Base-by-base conservation (phyloP, 2,329 filamentous ascomycete genomes). In the Aspergillus floridensis region DNA sequence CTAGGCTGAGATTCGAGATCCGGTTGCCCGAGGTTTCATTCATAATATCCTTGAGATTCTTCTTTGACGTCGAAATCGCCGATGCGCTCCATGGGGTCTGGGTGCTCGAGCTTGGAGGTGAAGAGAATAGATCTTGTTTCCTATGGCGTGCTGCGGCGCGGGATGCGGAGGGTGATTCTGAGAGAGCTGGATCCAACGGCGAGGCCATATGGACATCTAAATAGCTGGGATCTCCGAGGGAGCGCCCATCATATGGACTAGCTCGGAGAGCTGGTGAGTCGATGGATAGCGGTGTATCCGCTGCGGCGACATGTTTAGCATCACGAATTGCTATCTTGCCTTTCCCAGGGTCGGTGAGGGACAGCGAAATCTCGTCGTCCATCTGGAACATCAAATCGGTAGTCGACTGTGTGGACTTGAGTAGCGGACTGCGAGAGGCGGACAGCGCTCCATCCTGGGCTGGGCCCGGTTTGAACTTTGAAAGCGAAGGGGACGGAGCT, bases 301-400 rank as follows among this genome's bases (percentile, higher is more conserved):
- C 56, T 16, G 62, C 48, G 3, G 68, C 67, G 16, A 55, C 51
- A 12, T 63, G 44, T 50, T 58, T 67, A 19, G 55, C 10, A 4
- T 65, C 66, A 41, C 70, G 70, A 53, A 71, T 56, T 5, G 63
- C 59, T 22, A 63, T 31, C 58, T 74, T 76, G 4, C 73, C 73
- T 65, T 75, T 76, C 2, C 57, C 51, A 3, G 61, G 56, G 12
- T 69, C 65, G 16, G 56, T 59, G 2, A 72, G 64, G 2, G 71
- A 70, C n/a, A 71, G 51, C 5, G 63, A n/a, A 47, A 59, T 52
- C 31, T 92, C 91, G 41, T 96, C 92, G 59, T 96, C 93, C 92
- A 97, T 97, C 65, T 91, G 87, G 70, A 97, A 97, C 74, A 96
- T 96, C 57, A 97, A 82, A 66, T 97, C 93, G 41, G 82, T 82